Evolutionary conservation across 2,329 filamentous ascomycete genomes (phyloP).

Genomic region (Penicillium sp.): DNA sequence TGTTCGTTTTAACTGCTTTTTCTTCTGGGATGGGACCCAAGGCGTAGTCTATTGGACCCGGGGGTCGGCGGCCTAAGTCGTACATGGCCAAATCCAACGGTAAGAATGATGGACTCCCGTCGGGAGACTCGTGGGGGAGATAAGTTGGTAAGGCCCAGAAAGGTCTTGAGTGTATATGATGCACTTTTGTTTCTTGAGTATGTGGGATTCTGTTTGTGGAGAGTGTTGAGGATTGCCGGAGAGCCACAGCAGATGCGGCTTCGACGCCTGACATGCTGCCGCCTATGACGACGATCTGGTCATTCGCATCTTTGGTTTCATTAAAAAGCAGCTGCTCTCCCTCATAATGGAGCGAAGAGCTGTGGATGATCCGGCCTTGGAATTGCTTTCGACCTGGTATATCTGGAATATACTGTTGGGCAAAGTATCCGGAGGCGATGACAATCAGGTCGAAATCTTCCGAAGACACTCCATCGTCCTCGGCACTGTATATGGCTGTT

Average conservation of each 20-base stretch:
- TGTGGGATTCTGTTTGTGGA: constrained; percentile 39
- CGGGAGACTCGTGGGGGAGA: constrained; percentile 31
- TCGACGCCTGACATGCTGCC: constrained; percentile 83
- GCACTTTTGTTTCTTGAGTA: constrained; percentile 45
- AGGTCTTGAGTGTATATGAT: constrained; percentile 67
- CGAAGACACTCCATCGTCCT: constrained; percentile 7
- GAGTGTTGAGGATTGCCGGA: constrained; percentile 66
- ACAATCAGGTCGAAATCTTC: constrained; percentile 66
- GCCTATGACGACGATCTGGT: constrained; percentile 70
- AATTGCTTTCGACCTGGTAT: constrained; percentile 33
- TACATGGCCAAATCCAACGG: constrained; percentile 72
- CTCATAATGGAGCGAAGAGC: constrained; percentile 62
- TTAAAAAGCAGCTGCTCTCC: constrained; percentile 20
- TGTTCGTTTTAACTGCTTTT: constrained; percentile 54
- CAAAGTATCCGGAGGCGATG: constrained; percentile 74
- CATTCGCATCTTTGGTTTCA: constrained; percentile 25
- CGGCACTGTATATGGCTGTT: not conserved
- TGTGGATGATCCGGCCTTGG: constrained; percentile 60
- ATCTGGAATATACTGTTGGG: constrained; percentile 55
- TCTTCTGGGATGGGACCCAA: constrained; percentile 64
- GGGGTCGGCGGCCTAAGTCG: constrained; percentile 62
- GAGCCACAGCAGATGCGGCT: constrained; percentile 68
- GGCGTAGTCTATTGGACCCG: constrained; percentile 57
- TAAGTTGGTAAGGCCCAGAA: constrained; percentile 67
- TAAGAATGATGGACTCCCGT: constrained; percentile 53